Conservation (phyloP, 768 basidiomycete genomes). For the Lepiota brunneoincarnata region DNA sequence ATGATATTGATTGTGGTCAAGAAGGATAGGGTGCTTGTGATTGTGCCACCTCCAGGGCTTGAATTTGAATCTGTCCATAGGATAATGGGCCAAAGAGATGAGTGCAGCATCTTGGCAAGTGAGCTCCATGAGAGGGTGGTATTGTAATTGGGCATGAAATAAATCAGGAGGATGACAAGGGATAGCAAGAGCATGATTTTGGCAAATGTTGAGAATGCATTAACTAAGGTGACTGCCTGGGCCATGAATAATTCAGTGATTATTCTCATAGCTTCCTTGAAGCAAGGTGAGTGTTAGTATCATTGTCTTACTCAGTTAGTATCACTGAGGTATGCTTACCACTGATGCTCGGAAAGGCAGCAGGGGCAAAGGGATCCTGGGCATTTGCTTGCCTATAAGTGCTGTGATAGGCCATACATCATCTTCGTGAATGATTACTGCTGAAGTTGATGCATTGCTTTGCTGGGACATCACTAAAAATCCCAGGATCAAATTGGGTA, state of each 20-base stretch:
- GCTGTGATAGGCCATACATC: no score
- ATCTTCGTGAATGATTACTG: no score
- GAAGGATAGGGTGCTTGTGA: constrained; percentile 14
- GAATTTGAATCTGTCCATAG: constrained; percentile 13
- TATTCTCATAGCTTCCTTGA: no score
- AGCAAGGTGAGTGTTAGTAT: no score
- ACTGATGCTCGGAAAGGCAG: no score
- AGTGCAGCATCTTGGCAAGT: constrained; percentile 17
- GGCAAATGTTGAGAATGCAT: constrained; percentile 18
- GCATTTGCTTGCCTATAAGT: no score
- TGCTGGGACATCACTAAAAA: no score
- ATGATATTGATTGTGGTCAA: constrained; percentile 13
- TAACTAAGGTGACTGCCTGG: constrained; percentile 22
- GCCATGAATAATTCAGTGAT: constrained; percentile 17
- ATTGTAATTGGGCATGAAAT: constrained; percentile 14
- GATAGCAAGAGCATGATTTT: constrained; percentile 19
- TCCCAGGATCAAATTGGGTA: no score
- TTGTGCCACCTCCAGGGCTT: neutral
- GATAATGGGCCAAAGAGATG: constrained; percentile 19
- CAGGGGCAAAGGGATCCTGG: no score
- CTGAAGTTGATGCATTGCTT: no score
- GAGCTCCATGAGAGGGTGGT: constrained; percentile 21
- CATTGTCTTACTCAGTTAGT: no score
- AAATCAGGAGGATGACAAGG: constrained; percentile 18
- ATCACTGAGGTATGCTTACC: no score